Base-by-base conservation (phyloP, 2,329 filamentous ascomycete species). In the Colletotrichum musicola region DNA sequence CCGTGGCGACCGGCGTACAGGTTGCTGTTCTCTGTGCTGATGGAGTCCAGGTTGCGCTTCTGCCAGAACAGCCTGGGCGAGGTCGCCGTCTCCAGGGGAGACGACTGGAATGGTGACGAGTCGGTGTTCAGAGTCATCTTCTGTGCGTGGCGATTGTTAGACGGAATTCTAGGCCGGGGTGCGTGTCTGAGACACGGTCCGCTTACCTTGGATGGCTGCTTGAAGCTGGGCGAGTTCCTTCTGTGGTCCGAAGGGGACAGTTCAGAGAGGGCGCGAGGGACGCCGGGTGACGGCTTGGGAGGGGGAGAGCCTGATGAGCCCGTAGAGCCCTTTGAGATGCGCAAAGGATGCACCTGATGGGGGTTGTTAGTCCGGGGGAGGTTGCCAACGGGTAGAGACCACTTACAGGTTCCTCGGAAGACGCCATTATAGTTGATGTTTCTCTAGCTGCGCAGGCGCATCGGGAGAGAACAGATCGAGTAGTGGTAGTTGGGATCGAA, bases 31-130 rank as follows among this genome's bases (percentile, higher is more conserved):
- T 98, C 95, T 4, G 82, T 81, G 71, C 85, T 87, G 72, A 69
- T 69, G 46, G 67, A 69, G 84, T 89, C 73, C 88, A 89, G 75
- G 89, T 93, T 82, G 83, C 92, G 79, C 84, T 89, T 83, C 90
- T 97, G 93, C 96, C 96, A 98, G 83, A 98, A 98, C 66, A 94
- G 84, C 72, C 93, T 93, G 61, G 95, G 93, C 51, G 95, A 97
- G 54, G 90, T 86, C 71, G 87, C 82, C 72, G 83, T 78, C 63
- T 90, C 86, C 73, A 92, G 87, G 27, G 94, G 93, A 25, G 95
- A 97, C 35, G 93, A 91, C 80, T 96, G 93, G 84, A 94, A 94
- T 75, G 93, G 92, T 64, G 93, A 95, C 12, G 92, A 92, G 77
- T 95, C 93, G 76, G 87, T 89, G 77, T 87, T 89, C 71, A 91